Base-by-base conservation (phyloP, 2,329 filamentous ascomycete species). In the Paecilomyces variotii region DNA sequence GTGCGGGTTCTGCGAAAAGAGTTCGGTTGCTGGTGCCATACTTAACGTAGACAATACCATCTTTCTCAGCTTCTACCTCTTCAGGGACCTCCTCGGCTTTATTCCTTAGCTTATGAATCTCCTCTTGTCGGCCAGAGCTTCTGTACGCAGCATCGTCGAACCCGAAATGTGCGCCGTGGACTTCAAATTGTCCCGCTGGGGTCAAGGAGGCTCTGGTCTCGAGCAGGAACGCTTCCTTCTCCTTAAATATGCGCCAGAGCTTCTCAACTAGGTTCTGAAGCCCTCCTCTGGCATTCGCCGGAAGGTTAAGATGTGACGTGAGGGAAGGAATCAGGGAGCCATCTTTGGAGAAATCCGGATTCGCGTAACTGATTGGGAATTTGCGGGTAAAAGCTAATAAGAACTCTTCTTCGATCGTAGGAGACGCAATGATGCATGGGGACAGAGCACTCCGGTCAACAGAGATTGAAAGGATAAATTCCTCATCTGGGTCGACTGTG, bases 31-130 rank as follows among this genome's bases (percentile, higher is more conserved):
- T 30, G 30, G 10, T 4, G 35, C 45, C 70, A 2, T 83, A 80
- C 66, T 84, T 87, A 62, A 95, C 82, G 71, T 92, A 95, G 0
- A 94, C 88, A 65, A 96, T 91, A 2, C 90, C 90, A 59, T 86
- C 78, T 59, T 82, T 80, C 68, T 88, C 86, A 1, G 84, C 87
- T 63, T 85, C 82, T 2, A 84, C 74, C 65, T 88, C 86, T 54
- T 80, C 79, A 0, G 79, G 72, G 9, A 84, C 80, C 66, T 86
- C 80, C 3, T 74, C 67, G 3, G 77, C 70, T 27, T 74, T 72
- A 60, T 84, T 79, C 26, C 86, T 79, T 11, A 87, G 74, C 5
- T 72, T 71, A 65, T 88, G 86, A 28, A 89, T 76, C 53, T 84
- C 82, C 49, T 76, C 71, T 60, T 89, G 86, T 1, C 87, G 81